These are phyloP conservation scores for Trichaptum fuscoviolaceum DNA, from an alignment of 768 basidiomycete species.

Conservation along the genomic window DNA sequence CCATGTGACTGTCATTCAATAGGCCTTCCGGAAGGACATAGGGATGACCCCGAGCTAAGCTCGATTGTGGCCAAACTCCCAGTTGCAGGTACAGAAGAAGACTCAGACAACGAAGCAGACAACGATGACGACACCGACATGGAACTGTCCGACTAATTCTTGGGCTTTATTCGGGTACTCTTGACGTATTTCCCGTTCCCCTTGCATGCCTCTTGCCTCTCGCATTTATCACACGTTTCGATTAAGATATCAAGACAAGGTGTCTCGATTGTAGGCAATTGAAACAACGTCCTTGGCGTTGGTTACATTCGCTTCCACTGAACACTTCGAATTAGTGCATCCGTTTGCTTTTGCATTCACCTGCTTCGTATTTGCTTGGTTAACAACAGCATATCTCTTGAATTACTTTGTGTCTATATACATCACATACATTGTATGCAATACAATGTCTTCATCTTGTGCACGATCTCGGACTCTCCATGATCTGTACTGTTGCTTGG, in stretches of 20 bases:
- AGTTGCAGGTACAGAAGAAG: not conserved
- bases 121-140: not conserved
- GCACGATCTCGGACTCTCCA: no score
- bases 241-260: not conserved
- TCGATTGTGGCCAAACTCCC: not conserved
- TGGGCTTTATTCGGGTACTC: no score
- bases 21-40: not conserved
- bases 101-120: not conserved
- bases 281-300: no score
- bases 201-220: not conserved
- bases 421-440: not conserved
- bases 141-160: not conserved
- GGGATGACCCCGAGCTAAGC: not conserved
- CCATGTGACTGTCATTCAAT: not conserved
- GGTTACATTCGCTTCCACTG: no score
- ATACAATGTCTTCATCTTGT: no score
- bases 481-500: not conserved
- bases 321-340: not conserved
- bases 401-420: not conserved
- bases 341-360: not conserved
- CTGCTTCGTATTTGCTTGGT: not conserved
- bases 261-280: no score
- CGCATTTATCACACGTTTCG: not conserved
- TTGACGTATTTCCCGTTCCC: no score
- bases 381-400: not conserved